Base-by-base conservation (phyloP, 2,329 filamentous ascomycete species). In the Celoporthe dispersa region DNA sequence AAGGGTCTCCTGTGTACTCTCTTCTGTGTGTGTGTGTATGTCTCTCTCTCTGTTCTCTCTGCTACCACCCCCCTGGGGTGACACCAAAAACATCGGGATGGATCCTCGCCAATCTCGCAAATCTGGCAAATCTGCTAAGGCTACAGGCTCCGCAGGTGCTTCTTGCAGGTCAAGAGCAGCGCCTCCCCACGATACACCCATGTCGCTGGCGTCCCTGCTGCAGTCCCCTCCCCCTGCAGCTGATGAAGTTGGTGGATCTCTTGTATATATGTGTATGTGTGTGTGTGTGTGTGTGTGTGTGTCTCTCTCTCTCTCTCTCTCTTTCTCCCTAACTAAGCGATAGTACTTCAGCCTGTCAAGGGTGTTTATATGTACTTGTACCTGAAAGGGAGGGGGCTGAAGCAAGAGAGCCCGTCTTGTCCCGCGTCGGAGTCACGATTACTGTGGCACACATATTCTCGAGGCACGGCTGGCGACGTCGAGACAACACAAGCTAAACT, bases 21-120 rank as follows among this genome's bases (percentile, higher is more conserved):
- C 12, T 11, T 16, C 37, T 25, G 11, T 8, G 4, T 12, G 33
- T 12, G 7, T 62, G 9, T 39, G 7, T 60, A 8, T 59, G 8
- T 35, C 33, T 60, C 33, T 60, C 8, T 60, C 33, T 35, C 6
- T 19, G 16, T 25, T 22, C 19, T 37, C n/a, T 61, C 35, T 61
- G 62, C 28, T 55, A n/a, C 28, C 28, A 35, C 62, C 16, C 53
- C 48, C 41, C 61, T 22, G 41, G 62, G 62, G 53, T 28, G 53
- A 55, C 53, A 19, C 67, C 67, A 67, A 69, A 71, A 60, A 41
- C 67, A 69, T 71, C 70, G 70, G 64, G 64, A 64, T 71, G 68
- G 67, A 65, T 44, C 53, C 53, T 59, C 51, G 67, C 64, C 64
- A 66, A 66, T 66, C 64, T 66, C 61, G 67, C 67, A 16, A 68